Evolutionary conservation across 345 rosid species (phyloP), one percentile per base, ranked within the genome.

Genomic region (Syzygium oleosum): DNA sequence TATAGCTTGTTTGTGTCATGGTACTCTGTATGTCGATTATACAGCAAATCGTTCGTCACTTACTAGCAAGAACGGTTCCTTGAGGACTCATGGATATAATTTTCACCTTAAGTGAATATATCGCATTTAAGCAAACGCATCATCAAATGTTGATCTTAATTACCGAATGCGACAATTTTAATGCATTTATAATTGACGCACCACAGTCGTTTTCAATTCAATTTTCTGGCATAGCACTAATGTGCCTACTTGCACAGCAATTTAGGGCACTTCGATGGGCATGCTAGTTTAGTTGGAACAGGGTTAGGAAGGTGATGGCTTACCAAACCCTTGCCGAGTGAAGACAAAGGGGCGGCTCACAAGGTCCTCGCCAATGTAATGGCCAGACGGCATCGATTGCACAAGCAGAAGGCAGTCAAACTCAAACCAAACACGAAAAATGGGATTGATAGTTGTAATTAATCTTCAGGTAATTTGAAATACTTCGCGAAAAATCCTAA

Each of bases 1-100:
- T 22, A 9, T 4, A 19, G 10, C 23, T 10, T 19, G 4, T 9
- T 11, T 10, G 22, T 31, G 12, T 17, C 25, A 1, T 13, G 43
- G 11, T 22, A 9, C 12, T 31, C 9, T 9, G 9, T 34, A 21
- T 17, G 17, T 16, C 0, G 12, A 65, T 17, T 6, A 2, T 31
- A 31, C 1, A 2, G 3, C 11, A 65, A 65, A 4, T 8, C 16
- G 10, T 34, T 3, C 9, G 1, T 34, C 2, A 2, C 10, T 73
- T 9, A 17, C 13, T 38, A 38, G 2, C 23, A 38, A 34, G 23
- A 73, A 5, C 0, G 13, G 38, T 38, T 34, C 5, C 1, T 38
- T 1, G 1, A 19, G 2, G 6, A 2, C 9, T 34, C 21, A 38
- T 19, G 2, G 3, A 19, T 34, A 19, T 9, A 19, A 9, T 19